These are phyloP conservation scores for Benincasa hispida DNA, from an alignment of 306 rosid species.

Conservation along the genomic window DNA sequence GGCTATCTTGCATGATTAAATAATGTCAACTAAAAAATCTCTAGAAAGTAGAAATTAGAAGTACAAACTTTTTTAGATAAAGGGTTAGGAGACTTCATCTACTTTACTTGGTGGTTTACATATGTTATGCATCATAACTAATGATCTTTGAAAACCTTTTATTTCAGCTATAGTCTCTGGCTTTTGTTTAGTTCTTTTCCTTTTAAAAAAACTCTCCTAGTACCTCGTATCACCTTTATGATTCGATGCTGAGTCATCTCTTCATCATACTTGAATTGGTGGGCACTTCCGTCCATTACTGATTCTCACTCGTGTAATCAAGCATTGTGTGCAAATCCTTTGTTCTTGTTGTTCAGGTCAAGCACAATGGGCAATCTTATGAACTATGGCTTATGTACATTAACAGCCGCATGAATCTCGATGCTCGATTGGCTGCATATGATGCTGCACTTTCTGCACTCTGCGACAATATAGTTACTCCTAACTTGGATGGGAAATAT, in stretches of 20 bases:
- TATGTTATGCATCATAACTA: background rate
- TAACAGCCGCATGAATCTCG: constrained; percentile 57
- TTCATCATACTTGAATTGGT: background rate
- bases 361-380: constrained; percentile 55
- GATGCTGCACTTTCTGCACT: constrained; percentile 57
- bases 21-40: too few relatives aligned
- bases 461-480: constrained; percentile 34
- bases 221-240: background rate
- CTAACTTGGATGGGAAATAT: constrained; percentile 26
- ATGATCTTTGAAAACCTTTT: background rate
- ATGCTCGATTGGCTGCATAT: constrained; percentile 55
- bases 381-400: constrained; percentile 89
- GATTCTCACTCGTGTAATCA: constrained; percentile 2
- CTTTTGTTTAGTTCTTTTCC: background rate
- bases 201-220: background rate
- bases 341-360: constrained; percentile 52
- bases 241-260: background rate
- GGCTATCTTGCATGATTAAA: background rate
- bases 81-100: background rate
- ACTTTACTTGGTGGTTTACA: background rate
- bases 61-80: background rate
- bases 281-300: background rate
- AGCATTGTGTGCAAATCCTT: constrained; percentile 32
- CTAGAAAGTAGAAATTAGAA: background rate
- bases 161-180: background rate